phyloP scores from a whole-genome alignment of 352 stramenopile species.

The Globisporangium spiculum region DNA sequence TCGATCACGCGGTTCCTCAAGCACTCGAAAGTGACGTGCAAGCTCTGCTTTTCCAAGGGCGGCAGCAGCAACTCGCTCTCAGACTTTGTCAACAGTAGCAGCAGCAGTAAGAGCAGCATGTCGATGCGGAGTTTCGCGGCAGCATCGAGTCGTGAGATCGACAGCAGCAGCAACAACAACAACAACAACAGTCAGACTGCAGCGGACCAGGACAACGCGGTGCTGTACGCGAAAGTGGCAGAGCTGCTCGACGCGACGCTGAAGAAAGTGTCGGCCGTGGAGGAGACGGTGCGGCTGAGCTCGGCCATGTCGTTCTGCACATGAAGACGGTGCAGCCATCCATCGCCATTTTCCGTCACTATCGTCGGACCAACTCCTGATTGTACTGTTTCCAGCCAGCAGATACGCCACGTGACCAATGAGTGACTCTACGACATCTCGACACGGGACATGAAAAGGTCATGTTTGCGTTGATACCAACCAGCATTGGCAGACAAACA shows the following conservation, averaged over 20 bases:
- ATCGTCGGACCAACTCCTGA: background rate
- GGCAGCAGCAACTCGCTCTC: background rate
- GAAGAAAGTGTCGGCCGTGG: slow-evolving; percentile 69
- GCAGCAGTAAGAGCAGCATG: slow-evolving; percentile 6
- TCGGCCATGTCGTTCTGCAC: slow-evolving; percentile 69
- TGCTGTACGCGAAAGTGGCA: slow-evolving; percentile 62
- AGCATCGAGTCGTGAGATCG: background rate
- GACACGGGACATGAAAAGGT: background rate
- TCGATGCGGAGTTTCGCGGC: slow-evolving; percentile 9
- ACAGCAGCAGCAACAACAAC: slow-evolving; percentile 8
- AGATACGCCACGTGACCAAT: background rate
- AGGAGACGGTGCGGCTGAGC: slow-evolving; percentile 74
- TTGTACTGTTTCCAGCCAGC: background rate
- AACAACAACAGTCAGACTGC: slow-evolving; percentile 28
- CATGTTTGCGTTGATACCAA: background rate
- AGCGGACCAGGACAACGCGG: slow-evolving; percentile 30
- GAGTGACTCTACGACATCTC: background rate
- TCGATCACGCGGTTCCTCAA: slow-evolving; percentile 80
- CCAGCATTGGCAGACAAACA: background rate
- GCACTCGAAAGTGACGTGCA: slow-evolving; percentile 74
- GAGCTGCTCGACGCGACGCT: slow-evolving; percentile 72
- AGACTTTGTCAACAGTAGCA: slow-evolving; percentile 11
- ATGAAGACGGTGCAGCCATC: slow-evolving; percentile 27
- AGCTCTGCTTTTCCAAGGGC: slow-evolving; percentile 54
- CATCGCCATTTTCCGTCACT: background rate